Conservation (phyloP, 345 rosid species). For the Arabidopsis suecica region DNA sequence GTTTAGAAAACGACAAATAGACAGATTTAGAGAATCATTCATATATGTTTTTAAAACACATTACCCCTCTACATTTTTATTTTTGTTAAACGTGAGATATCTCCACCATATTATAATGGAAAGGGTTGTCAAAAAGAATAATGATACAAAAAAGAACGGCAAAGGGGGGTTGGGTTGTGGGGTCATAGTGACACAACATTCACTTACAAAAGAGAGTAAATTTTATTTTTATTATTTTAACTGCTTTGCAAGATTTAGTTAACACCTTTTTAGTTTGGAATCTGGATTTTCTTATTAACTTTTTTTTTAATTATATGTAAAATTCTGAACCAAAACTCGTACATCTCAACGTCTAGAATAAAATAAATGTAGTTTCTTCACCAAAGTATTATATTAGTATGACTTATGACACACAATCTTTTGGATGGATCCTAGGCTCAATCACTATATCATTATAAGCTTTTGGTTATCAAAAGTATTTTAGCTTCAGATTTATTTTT, state of each 20-base stretch:
- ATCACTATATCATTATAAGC: too few relatives aligned
- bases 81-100: conserved; percentile 16
- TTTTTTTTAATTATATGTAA: too few relatives aligned
- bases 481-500: too few relatives aligned
- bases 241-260: conserved; percentile 1
- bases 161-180: conserved; percentile 22
- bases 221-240: background rate
- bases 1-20: conserved; percentile 32
- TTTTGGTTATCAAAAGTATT: too few relatives aligned
- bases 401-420: too few relatives aligned
- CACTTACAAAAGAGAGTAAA: conserved; percentile 24
- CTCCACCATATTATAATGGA: conserved; percentile 9
- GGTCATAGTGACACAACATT: conserved; percentile 38
- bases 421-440: too few relatives aligned
- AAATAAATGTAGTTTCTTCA: too few relatives aligned
- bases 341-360: too few relatives aligned
- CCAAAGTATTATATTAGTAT: too few relatives aligned
- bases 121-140: conserved; percentile 6
- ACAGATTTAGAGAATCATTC: conserved; percentile 12
- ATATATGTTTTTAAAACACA: background rate
- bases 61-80: background rate
- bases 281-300: background rate
- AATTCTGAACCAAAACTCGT: too few relatives aligned
- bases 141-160: conserved; percentile 7
- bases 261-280: background rate